phyloP scores from a whole-genome alignment of 345 rosid species.

The Stellera chamaejasme region DNA sequence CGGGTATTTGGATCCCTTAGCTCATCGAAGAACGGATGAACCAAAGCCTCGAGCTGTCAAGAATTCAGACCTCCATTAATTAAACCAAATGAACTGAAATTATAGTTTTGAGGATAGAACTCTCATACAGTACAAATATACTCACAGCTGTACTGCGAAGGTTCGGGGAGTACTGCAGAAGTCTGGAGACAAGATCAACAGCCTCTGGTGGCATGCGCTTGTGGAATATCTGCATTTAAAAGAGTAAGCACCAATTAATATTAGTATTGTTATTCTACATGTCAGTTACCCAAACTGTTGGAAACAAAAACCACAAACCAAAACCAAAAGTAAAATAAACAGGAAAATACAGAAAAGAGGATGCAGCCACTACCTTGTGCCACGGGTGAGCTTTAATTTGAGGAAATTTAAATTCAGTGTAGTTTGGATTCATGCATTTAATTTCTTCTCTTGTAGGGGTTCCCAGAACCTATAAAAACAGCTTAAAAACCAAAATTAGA shows the following conservation, averaged over 20 bases:
- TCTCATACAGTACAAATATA: not conserved
- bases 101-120: too few species aligned
- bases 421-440: constrained; percentile 68
- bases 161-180: constrained; percentile 60
- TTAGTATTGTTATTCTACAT: too few species aligned
- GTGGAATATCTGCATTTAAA: constrained; percentile 40
- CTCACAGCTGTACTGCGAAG: constrained; percentile 56
- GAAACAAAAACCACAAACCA: not conserved
- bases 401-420: constrained; percentile 58
- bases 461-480: constrained; percentile 43
- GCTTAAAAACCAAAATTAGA: not conserved
- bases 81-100: too few species aligned
- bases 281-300: too few species aligned
- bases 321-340: not conserved
- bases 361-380: constrained; percentile 28
- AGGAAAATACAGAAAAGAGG: not conserved
- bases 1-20: constrained; percentile 74
- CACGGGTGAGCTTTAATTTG: constrained; percentile 18
- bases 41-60: constrained; percentile 70
- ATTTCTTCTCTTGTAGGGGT: constrained; percentile 71
- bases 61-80: not conserved
- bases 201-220: constrained; percentile 70
- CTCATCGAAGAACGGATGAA: constrained; percentile 93
- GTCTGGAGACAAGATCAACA: constrained; percentile 53
- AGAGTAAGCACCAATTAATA: not conserved